Conservation (phyloP, 2,329 filamentous ascomycete genomes). For the Ilyonectria destructans region DNA sequence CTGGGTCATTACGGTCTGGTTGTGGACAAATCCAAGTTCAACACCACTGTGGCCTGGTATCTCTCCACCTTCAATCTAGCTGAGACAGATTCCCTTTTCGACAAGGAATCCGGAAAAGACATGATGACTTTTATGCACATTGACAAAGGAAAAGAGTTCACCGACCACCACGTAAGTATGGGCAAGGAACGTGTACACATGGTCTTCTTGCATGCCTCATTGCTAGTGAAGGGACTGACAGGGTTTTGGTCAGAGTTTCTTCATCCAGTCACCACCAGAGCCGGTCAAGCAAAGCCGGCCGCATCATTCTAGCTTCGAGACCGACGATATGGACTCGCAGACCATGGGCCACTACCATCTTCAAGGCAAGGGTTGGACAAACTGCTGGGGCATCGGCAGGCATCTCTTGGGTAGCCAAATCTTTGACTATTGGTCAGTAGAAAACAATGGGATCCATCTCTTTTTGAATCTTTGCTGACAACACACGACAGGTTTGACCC, state of each 20-base stretch:
- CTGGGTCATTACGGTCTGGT: conserved; percentile 18
- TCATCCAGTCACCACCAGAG: too few species aligned
- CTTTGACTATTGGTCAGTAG: conserved; percentile 63
- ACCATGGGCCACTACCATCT: conserved; percentile 74
- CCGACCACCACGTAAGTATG: conserved; percentile 65
- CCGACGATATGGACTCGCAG: conserved; percentile 75
- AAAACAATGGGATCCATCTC: conserved; percentile 74
- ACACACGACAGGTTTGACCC: too few species aligned
- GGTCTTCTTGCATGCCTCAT: too few species aligned
- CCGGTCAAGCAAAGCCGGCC: too few species aligned
- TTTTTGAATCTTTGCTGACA: too few species aligned
- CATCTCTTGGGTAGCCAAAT: conserved; percentile 67
- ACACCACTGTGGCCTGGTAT: conserved; percentile 56
- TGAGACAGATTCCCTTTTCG: conserved; percentile 52
- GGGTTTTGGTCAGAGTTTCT: conserved; percentile 31
- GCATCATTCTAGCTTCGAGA: conserved; percentile 56
- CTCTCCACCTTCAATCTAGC: conserved; percentile 59
- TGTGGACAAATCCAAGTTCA: conserved; percentile 53
- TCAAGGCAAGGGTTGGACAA: conserved; percentile 65
- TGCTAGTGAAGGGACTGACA: too few species aligned
- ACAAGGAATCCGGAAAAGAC: conserved; percentile 35
- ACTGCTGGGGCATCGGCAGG: conserved; percentile 75
- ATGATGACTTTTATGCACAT: conserved; percentile 67
- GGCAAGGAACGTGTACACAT: not conserved
- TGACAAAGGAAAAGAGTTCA: conserved; percentile 65